A percentile compares a stretch with the other conserved stretches of the same genome.
Conservation (phyloP, 306 rosid genomes). For the Prunus fruticosa region DNA sequence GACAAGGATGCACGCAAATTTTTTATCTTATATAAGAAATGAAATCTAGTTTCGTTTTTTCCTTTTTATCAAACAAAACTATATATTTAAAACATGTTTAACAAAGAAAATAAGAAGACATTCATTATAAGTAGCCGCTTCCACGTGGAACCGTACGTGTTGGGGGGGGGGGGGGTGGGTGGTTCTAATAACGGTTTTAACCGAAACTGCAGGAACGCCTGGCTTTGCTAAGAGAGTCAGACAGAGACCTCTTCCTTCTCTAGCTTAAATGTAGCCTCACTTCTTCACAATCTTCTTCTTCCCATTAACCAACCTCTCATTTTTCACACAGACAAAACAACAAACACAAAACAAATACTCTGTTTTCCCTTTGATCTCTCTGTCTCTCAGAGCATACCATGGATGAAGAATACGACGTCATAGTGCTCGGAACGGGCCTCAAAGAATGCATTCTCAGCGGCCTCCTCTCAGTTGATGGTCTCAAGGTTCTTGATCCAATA, state of each 20-base stretch:
- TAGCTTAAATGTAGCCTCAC: slow-evolving; percentile 5
- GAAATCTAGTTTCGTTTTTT: no score
- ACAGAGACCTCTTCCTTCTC: slow-evolving; percentile 16
- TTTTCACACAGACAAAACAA: not conserved
- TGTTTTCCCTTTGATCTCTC: not conserved
- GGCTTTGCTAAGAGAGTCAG: not conserved
- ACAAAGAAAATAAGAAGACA: not conserved
- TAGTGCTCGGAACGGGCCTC: slow-evolving; percentile 60
- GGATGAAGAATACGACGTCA: slow-evolving; percentile 60
- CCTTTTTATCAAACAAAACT: no score
- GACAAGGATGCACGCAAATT: no score
- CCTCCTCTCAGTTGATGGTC: slow-evolving; percentile 52
- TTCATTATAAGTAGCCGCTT: not conserved
- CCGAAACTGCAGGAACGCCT: slow-evolving; percentile 22
- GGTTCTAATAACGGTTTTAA: slow-evolving; percentile 18
- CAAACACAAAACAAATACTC: no score
- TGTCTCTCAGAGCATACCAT: slow-evolving; percentile 9
- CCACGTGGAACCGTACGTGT: slow-evolving; percentile 10
- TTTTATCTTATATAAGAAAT: no score
- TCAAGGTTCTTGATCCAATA: slow-evolving; percentile 25
- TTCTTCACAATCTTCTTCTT: not conserved
- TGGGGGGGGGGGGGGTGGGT: no score
- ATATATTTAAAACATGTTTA: no score
- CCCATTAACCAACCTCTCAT: not conserved
- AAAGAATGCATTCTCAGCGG: slow-evolving; percentile 63